A percentile compares a stretch with the other conserved stretches of the same genome.
Evolutionary conservation across 495 filamentous ascomycete genomes (phyloP).

Genomic region (Podospora fimiseda): DNA sequence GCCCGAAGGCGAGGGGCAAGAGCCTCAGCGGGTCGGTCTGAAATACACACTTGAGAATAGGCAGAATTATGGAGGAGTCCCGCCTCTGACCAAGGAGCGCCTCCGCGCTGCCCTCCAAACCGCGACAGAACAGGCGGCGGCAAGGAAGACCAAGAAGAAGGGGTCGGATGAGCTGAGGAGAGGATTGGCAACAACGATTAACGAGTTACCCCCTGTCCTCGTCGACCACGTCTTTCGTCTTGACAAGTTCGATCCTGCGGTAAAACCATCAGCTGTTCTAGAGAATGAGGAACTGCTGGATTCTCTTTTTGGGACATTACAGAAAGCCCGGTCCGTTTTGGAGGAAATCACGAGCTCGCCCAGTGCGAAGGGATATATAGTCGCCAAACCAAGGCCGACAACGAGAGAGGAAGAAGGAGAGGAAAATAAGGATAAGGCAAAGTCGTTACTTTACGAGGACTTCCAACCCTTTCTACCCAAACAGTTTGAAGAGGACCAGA

Average conservation of each 20-base stretch:
- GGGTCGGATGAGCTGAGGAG: slow-evolving; percentile 66
- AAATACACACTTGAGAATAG: slow-evolving; percentile 75
- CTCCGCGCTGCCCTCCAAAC: slow-evolving; percentile 63
- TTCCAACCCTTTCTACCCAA: slow-evolving; percentile 89
- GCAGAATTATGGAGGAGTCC: slow-evolving; percentile 72
- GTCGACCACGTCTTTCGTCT: slow-evolving; percentile 78
- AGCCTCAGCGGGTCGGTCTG: slow-evolving; percentile 68
- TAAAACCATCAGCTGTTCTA: slow-evolving; percentile 61
- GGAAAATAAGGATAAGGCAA: slow-evolving; percentile 32
- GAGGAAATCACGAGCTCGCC: slow-evolving; percentile 53
- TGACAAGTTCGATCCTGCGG: slow-evolving; percentile 57
- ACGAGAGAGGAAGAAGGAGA: slow-evolving; percentile 38
- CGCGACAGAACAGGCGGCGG: slow-evolving; percentile 42
- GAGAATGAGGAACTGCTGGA: slow-evolving; percentile 57
- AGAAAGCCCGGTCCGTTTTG: slow-evolving; percentile 60
- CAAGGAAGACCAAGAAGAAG: slow-evolving; percentile 72
- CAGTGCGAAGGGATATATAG: slow-evolving; percentile 72
- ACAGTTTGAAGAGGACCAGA: slow-evolving; percentile 67
- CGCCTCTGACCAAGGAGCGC: slow-evolving; percentile 64
- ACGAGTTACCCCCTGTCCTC: slow-evolving; percentile 78
- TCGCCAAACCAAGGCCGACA: slow-evolving; percentile 58
- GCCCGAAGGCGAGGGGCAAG: slow-evolving; percentile 60
- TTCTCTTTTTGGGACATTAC: slow-evolving; percentile 55
- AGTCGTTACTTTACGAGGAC: slow-evolving; percentile 73
- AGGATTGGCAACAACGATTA: slow-evolving; percentile 72